Base-by-base conservation (phyloP, 2,329 filamentous ascomycete species). In the Talaromyces albobiverticillius region DNA sequence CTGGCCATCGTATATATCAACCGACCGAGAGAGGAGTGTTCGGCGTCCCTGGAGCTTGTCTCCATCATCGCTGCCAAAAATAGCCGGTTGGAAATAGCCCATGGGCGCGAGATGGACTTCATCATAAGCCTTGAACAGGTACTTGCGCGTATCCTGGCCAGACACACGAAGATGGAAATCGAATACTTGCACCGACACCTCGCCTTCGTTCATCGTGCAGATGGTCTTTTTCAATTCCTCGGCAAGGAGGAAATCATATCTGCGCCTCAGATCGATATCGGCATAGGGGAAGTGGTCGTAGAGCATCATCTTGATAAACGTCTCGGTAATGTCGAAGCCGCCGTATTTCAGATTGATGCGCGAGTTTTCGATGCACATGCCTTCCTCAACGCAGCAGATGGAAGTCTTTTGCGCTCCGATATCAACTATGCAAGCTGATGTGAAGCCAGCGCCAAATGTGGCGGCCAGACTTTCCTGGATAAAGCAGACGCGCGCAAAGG, bases 321-420 rank as follows among this genome's bases (percentile, higher is more conserved):
- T 89, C 63, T 96, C 90, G 0, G 94, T 97, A 34, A 97, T 88
- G 70, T 99, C 94, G 64, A 82, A 86, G 1, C 94, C 94, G 48
- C 94, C 94, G 64, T 88, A 95, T 70, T 99, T 97, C 60, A 99
- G 76, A 69, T 97, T 97, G 67, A 99, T 84, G 14, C 94, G 85
- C 14, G 94, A 99, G 67, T 96, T 93, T 60, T 97, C 94, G 23
- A 96, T 82, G 66, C 90, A 91, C 73, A 99, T 88, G 2, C 94
- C 94, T 70, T 99, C 94, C 64, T 99, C 94, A 10, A 99, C 92
- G 62, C 94, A 99, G 58, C 92, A 93, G 29, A 99, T 88, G 0
- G 94, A 95, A 1, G 94, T 97, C 79, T 99, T 99, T 68, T 97
- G 91, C 1, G 94, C 93, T 11, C 94, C 94, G 54, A 99, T 88